Percentiles rank a stretch among this genome's conserved stretches.
Evolutionary conservation across 257 asterid species (phyloP).

Genomic region (Jacaranda mimosifolia): DNA sequence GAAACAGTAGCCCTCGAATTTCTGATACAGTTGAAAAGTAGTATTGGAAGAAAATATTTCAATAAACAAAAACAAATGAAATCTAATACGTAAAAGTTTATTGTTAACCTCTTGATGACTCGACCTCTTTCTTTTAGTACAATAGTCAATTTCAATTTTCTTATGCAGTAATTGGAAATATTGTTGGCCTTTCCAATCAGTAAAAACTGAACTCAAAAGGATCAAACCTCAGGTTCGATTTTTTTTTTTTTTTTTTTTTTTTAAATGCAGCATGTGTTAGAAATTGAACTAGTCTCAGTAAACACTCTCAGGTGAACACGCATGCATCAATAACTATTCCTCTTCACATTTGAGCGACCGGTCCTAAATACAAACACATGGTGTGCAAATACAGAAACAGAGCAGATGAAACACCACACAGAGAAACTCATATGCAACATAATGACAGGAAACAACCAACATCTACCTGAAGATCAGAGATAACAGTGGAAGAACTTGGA

Average conservation of each 20-base stretch:
- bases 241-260: no score
- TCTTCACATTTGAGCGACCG: not conserved
- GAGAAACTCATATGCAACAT: not conserved
- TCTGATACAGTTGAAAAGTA: not conserved
- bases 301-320: not conserved
- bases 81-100: not conserved
- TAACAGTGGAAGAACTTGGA: not conserved
- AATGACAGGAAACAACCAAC: not conserved
- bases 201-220: not conserved
- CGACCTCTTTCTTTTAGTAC: not conserved
- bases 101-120: not conserved
- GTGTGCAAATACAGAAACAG: slow-evolving; percentile 15
- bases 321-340: not conserved
- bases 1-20: not conserved
- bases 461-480: not conserved
- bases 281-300: not conserved
- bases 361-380: slow-evolving; percentile 35
- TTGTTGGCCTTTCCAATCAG: not conserved
- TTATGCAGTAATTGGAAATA: not conserved
- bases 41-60: not conserved
- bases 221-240: no score
- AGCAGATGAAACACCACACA: not conserved
- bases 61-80: not conserved
- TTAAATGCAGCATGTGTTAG: not conserved
- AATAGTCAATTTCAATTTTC: not conserved